A percentile compares a stretch with the other conserved stretches of the same genome.
Conservation (phyloP, 2,329 filamentous ascomycete species). For the Cordyceps farinosa region DNA sequence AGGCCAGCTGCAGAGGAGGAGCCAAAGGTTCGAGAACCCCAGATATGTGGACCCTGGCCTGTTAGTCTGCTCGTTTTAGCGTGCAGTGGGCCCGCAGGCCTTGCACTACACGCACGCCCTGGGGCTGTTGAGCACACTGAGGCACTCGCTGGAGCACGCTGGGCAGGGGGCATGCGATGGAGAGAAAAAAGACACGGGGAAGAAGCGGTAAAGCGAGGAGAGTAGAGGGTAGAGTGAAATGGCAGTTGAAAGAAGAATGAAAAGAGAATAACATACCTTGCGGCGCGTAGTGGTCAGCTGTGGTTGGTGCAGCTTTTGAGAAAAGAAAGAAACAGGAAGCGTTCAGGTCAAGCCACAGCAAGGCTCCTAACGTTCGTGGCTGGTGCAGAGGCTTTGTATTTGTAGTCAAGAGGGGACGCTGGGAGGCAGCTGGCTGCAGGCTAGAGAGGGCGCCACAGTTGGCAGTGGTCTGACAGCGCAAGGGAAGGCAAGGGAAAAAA, state of each 20-base stretch:
- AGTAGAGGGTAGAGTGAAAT: neutral
- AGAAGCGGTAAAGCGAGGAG: neutral
- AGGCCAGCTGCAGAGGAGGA: conserved; percentile 6
- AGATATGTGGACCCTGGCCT: conserved; percentile 13
- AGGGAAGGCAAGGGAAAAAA: neutral
- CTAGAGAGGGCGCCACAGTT: neutral
- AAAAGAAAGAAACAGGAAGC: neutral
- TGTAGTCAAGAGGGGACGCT: conserved; percentile 3
- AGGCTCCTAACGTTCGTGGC: conserved; percentile 2
- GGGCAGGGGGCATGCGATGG: neutral
- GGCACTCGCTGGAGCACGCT: neutral
- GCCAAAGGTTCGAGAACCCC: conserved; percentile 17
- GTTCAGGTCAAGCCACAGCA: conserved; percentile 5
- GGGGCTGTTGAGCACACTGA: neutral
- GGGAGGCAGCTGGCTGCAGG: neutral
- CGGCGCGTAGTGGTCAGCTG: neutral
- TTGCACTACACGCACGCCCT: conserved; percentile 6
- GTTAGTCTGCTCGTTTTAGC: conserved; percentile 14
- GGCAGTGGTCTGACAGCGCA: neutral
- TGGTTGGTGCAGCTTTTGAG: neutral
- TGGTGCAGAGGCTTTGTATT: conserved; percentile 6
- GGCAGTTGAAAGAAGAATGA: neutral
- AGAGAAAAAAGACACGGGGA: neutral
- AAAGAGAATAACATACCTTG: neutral
- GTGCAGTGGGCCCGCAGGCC: conserved; percentile 7